phyloP scores from a whole-genome alignment of 2,329 filamentous ascomycete genomes.

The Colletotrichum caudatum region DNA sequence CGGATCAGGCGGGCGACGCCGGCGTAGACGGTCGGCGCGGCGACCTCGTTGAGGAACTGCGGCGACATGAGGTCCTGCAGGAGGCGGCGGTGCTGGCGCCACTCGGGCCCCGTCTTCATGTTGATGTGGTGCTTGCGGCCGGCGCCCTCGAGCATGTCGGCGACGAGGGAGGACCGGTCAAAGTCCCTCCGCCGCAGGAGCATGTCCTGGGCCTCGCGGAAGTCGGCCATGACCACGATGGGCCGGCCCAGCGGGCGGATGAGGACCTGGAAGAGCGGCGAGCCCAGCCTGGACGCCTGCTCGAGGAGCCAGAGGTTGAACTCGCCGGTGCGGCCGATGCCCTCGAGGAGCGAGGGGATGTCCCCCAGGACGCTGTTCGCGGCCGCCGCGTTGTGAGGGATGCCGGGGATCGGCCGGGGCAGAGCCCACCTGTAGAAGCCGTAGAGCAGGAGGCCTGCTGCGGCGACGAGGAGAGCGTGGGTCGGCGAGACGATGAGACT shows the following conservation, averaged over 20 bases:
- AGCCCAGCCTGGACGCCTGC: slow-evolving; percentile 48
- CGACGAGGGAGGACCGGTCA: slow-evolving; percentile 49
- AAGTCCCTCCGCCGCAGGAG: slow-evolving; percentile 60
- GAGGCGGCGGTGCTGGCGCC: slow-evolving; percentile 50
- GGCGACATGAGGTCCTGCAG: slow-evolving; percentile 55
- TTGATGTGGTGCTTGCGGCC: slow-evolving; percentile 51
- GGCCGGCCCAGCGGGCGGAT: slow-evolving; percentile 57
- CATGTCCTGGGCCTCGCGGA: slow-evolving; percentile 53
- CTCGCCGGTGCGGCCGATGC: slow-evolving; percentile 47
- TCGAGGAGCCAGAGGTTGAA: slow-evolving; percentile 32
- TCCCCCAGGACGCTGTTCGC: slow-evolving; percentile 56
- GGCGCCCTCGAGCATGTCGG: slow-evolving; percentile 49
- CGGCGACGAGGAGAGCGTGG: background rate
- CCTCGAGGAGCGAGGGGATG: slow-evolving; percentile 54
- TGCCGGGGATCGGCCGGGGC: slow-evolving; percentile 58
- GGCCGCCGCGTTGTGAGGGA: slow-evolving; percentile 58
- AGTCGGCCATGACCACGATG: slow-evolving; percentile 57
- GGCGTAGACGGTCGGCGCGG: slow-evolving; percentile 51
- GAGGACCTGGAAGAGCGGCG: slow-evolving; percentile 62
- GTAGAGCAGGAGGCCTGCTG: background rate
- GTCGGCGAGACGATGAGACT: background rate
- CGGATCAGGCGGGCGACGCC: slow-evolving; percentile 48
- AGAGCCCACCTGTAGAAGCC: slow-evolving; percentile 44
- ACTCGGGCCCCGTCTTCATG: slow-evolving; percentile 48
- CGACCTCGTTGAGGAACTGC: slow-evolving; percentile 50